phyloP scores from a whole-genome alignment of 1,284 basidiomycete species.

The Salmacisia buchloeana region DNA sequence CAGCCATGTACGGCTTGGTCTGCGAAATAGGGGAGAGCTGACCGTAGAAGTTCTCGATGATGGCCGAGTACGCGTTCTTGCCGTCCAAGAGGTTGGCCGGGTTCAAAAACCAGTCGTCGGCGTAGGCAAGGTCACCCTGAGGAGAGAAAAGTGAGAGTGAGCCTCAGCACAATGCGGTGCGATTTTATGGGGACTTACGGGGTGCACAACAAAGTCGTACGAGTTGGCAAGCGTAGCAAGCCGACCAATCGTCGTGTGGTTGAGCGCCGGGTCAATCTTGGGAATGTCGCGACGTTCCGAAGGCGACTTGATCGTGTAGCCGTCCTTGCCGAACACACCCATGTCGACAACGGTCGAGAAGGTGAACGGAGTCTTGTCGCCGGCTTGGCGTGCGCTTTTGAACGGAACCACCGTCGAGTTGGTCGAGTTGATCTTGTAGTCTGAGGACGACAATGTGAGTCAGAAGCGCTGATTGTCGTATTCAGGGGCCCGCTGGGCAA shows the following conservation, averaged over 20 bases:
- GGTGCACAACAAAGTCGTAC: slow-evolving; percentile 16
- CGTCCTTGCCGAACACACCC: slow-evolving; percentile 13
- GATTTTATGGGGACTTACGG: no score
- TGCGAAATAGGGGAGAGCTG: slow-evolving; percentile 46
- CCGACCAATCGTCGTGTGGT: slow-evolving; percentile 16
- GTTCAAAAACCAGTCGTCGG: slow-evolving; percentile 47
- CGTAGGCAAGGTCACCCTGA: slow-evolving; percentile 51
- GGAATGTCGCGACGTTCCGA: slow-evolving; percentile 13
- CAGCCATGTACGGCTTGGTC: slow-evolving; percentile 34
- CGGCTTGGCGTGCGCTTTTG: slow-evolving; percentile 8
- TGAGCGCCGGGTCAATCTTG: slow-evolving; percentile 10
- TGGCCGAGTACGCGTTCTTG: slow-evolving; percentile 35
- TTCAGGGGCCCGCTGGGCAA: not conserved
- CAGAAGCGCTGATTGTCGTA: not conserved
- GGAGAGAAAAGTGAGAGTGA: no score
- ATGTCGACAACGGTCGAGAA: slow-evolving; percentile 12
- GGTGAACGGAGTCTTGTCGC: slow-evolving; percentile 14
- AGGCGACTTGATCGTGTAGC: slow-evolving; percentile 8
- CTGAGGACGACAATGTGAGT: not conserved
- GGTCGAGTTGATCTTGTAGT: slow-evolving; percentile 11
- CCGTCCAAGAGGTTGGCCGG: slow-evolving; percentile 34
- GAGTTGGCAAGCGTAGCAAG: slow-evolving; percentile 4
- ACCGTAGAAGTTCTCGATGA: slow-evolving; percentile 50
- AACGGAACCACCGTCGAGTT: slow-evolving; percentile 3
- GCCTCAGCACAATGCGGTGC: no score